Percentiles rank a stretch among this genome's conserved stretches.
Evolutionary conservation across 2,329 filamentous ascomycete genomes (phyloP).

Genomic region (Thielaviopsis euricoi): DNA sequence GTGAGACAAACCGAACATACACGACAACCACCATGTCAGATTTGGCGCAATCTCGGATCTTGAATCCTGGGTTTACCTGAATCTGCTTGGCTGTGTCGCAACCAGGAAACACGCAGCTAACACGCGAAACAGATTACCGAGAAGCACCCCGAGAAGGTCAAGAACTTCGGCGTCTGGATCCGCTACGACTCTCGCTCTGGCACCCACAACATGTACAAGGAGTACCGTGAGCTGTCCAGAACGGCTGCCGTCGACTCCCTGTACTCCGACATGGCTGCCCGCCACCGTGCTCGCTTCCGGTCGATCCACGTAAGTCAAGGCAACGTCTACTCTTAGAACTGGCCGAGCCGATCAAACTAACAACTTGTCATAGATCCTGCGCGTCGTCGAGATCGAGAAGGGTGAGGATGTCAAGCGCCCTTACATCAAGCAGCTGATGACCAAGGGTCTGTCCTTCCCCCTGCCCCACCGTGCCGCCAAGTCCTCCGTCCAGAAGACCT

Average conservation of each 20-base stretch:
- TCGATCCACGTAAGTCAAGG: conserved; percentile 76
- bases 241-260: conserved; percentile 89
- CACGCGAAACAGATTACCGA: conserved; percentile 58
- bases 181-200: conserved; percentile 99
- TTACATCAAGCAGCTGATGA: conserved; percentile 97
- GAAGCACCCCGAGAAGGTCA: conserved; percentile 99
- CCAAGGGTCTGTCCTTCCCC: conserved; percentile 94
- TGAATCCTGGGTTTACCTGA: background rate
- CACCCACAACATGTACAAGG: conserved; percentile 99
- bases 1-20: conserved; percentile 40
- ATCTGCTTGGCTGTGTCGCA: background rate
- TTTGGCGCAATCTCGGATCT: background rate
- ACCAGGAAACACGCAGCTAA: background rate
- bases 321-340: background rate
- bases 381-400: conserved; percentile 96
- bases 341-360: background rate
- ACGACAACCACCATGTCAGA: background rate
- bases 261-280: conserved; percentile 99
- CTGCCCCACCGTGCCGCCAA: conserved; percentile 91
- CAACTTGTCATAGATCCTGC: conserved; percentile 58
- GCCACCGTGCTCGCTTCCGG: conserved; percentile 91
- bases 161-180: conserved; percentile 99
- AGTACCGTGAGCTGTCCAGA: conserved; percentile 98
- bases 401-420: conserved; percentile 86
- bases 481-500: conserved; percentile 73